Evolutionary conservation across 768 basidiomycete species (phyloP).

Genomic region (Suillus weaverae): DNA sequence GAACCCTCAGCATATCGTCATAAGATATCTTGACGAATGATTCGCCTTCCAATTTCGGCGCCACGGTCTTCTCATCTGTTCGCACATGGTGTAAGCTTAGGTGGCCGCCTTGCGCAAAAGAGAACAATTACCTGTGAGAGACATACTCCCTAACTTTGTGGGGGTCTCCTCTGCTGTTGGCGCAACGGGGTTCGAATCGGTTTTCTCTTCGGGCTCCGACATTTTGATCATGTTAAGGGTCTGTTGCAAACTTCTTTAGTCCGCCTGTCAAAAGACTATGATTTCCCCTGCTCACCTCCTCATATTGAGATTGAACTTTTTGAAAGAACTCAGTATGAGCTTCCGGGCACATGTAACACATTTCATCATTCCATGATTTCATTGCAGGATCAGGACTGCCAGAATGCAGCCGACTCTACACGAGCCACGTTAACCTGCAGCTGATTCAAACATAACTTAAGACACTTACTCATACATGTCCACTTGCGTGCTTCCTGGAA

Average conservation of each 20-base stretch:
- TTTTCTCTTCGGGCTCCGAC: too few relatives aligned
- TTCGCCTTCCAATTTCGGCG: too few relatives aligned
- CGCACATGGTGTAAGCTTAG: too few relatives aligned
- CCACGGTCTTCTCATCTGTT: too few relatives aligned
- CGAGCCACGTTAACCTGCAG: slow-evolving; percentile 8
- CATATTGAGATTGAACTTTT: neutral
- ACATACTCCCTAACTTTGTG: too few relatives aligned
- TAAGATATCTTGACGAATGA: too few relatives aligned
- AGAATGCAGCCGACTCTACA: slow-evolving; percentile 49
- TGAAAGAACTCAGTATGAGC: slow-evolving; percentile 1
- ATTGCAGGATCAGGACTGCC: neutral
- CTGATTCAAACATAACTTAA: slow-evolving; percentile 3
- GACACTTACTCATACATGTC: slow-evolving; percentile 90
- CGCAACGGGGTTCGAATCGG: too few relatives aligned
- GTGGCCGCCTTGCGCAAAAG: too few relatives aligned
- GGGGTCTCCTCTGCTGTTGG: too few relatives aligned
- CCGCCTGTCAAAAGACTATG: neutral
- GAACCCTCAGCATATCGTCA: too few relatives aligned
- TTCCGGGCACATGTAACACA: neutral
- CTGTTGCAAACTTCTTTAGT: neutral
- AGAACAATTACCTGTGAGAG: too few relatives aligned
- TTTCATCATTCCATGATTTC: neutral
- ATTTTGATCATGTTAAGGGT: neutral
- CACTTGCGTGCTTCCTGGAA: slow-evolving; percentile 70
- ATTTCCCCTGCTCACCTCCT: neutral